A percentile compares a stretch with the other conserved stretches of the same genome.
Evolutionary conservation across 345 rosid genomes (phyloP).

Genomic region (Dipteronia sinensis): DNA sequence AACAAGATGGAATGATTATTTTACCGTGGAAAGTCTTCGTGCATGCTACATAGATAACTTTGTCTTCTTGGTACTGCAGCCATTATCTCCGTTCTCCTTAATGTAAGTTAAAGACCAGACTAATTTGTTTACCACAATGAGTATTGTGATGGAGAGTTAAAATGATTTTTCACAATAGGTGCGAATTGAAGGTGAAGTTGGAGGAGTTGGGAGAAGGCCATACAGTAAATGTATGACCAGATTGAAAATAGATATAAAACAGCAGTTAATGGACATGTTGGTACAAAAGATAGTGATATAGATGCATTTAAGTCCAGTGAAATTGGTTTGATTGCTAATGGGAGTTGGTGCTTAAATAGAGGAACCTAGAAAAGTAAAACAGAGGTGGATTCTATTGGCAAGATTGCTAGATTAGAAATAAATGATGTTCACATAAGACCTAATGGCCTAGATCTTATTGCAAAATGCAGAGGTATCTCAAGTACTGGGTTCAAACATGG

Average conservation of each 20-base stretch:
- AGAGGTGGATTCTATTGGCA: neutral
- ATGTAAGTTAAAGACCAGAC: neutral
- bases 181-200: neutral
- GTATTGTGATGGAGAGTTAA: neutral
- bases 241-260: neutral
- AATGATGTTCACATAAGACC: neutral
- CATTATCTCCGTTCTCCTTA: neutral
- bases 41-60: neutral
- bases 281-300: neutral
- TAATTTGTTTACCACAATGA: neutral
- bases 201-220: neutral
- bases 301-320: neutral
- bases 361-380: neutral
- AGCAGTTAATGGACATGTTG: neutral
- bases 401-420: neutral
- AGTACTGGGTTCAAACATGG: neutral
- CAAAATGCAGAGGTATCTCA: neutral
- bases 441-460: neutral
- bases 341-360: neutral
- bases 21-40: neutral
- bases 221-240: neutral
- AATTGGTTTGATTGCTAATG: neutral
- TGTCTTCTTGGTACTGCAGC: neutral
- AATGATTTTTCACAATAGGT: neutral
- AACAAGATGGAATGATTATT: neutral